Percentiles rank a stretch among this genome's conserved stretches.
Conservation (phyloP, 345 rosid species). For the Reutealis trisperma region DNA sequence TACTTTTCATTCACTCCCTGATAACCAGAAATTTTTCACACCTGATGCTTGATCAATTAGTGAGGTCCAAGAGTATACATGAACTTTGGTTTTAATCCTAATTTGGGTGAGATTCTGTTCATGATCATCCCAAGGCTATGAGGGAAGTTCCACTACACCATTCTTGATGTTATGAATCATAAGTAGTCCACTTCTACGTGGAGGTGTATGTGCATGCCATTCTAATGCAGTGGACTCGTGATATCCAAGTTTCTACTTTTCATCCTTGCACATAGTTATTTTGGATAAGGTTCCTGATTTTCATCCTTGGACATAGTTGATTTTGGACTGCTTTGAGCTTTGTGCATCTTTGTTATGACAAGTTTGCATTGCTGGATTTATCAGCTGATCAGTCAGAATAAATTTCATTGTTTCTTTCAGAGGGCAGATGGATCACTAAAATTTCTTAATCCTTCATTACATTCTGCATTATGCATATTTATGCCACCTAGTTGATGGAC, state of each 20-base stretch:
- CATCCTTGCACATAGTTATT: background rate
- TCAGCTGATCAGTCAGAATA: slow-evolving; percentile 13
- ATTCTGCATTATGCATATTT: slow-evolving; percentile 1
- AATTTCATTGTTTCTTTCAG: slow-evolving; percentile 5
- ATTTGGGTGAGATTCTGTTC: slow-evolving; percentile 12
- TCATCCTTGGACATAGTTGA: background rate
- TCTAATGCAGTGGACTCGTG: slow-evolving; percentile 13
- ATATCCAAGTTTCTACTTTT: slow-evolving; percentile 21
- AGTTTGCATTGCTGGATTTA: slow-evolving; percentile 18
- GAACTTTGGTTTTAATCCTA: background rate
- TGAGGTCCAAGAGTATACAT: background rate
- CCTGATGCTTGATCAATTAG: slow-evolving; percentile 19
- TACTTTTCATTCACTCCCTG: slow-evolving; percentile 11
- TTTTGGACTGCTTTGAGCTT: slow-evolving; percentile 20
- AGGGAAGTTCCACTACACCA: slow-evolving; percentile 5
- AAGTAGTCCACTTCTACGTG: slow-evolving; percentile 21
- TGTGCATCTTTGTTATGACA: slow-evolving; percentile 5
- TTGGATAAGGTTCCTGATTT: slow-evolving; percentile 23
- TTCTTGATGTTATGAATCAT: background rate
- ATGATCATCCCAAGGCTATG: background rate
- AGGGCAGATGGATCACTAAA: slow-evolving; percentile 1
- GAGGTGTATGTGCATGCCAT: slow-evolving; percentile 3
- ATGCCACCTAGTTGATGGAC: slow-evolving; percentile 16
- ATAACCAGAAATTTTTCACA: slow-evolving; percentile 10
- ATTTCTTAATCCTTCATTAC: background rate